Evolutionary conservation across 1,284 basidiomycete genomes (phyloP).

Genomic region (Mycocalia duriaeana): DNA sequence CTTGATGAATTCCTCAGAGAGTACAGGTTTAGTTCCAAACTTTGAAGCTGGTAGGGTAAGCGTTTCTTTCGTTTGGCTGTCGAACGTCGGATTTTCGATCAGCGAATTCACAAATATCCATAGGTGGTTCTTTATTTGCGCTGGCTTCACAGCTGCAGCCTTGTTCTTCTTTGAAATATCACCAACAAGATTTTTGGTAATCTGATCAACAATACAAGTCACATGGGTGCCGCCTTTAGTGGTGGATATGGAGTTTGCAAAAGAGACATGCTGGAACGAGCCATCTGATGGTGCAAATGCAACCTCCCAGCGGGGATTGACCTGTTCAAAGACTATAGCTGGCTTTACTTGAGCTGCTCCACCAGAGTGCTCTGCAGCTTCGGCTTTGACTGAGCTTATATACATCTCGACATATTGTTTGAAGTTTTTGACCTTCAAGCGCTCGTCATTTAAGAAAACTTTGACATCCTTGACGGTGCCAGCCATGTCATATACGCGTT

Average conservation of each 20-base stretch:
- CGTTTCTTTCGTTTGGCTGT: constrained; percentile 98
- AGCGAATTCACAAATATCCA: constrained; percentile 98
- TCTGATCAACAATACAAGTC: constrained; percentile 80
- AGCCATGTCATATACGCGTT: constrained; percentile 97
- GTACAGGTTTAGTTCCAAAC: constrained; percentile 81
- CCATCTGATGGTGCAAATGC: constrained; percentile 94
- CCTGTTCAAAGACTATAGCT: constrained; percentile 78
- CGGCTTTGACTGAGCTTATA: constrained; percentile 66
- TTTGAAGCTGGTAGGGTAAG: constrained; percentile 86
- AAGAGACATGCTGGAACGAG: constrained; percentile 90
- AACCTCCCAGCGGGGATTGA: constrained; percentile 88
- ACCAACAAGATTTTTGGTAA: constrained; percentile 80
- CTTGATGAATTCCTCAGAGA: constrained; percentile 94
- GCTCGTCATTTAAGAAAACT: constrained; percentile 90
- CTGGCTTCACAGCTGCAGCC: constrained; percentile 85
- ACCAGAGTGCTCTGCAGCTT: constrained; percentile 61
- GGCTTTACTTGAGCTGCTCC: constrained; percentile 76
- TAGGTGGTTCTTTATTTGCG: constrained; percentile 96
- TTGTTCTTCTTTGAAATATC: constrained; percentile 96
- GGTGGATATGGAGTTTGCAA: constrained; percentile 97
- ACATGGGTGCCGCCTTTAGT: constrained; percentile 98
- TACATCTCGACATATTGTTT: constrained; percentile 98
- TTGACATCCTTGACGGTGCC: constrained; percentile 93
- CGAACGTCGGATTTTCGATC: constrained; percentile 97
- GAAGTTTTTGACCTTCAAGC: constrained; percentile 92